phyloP scores from a whole-genome alignment of 2,329 filamentous ascomycete genomes.

The Colletotrichum noveboracense region DNA sequence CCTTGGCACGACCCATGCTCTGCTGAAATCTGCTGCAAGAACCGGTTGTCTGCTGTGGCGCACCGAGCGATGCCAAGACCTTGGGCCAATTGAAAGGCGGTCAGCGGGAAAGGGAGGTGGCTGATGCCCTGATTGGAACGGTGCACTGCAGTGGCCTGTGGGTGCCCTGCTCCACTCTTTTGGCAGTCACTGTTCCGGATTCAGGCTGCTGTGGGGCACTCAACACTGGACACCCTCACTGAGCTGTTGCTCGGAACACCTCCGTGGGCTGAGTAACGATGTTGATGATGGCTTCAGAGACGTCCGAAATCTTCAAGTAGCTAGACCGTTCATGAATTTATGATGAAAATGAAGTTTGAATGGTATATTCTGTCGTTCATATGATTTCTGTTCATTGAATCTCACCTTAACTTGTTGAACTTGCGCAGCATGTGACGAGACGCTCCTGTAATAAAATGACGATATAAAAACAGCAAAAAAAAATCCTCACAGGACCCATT shows the following conservation, averaged over 20 bases:
- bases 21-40: not conserved
- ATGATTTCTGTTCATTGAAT: too few species aligned
- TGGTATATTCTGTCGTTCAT: too few species aligned
- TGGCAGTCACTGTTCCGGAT: not conserved
- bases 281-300: not conserved
- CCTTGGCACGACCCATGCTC: constrained; percentile 7
- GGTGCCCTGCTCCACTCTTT: not conserved
- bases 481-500: too few species aligned
- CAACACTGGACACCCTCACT: not conserved
- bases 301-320: not conserved
- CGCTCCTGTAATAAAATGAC: fast-evolving
- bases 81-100: not conserved
- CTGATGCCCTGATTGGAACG: not conserved
- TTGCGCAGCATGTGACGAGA: fast-evolving
- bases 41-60: not conserved
- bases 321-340: not conserved
- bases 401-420: not conserved
- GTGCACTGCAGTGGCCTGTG: not conserved
- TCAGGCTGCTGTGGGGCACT: not conserved
- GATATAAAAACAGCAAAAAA: fast-evolving
- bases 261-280: not conserved
- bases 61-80: not conserved
- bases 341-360: fast-evolving
- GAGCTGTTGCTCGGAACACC: not conserved
- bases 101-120: not conserved